Evolutionary conservation across 805 yeast genomes (phyloP), one percentile per base, ranked within the genome.

Genomic region (Hanseniaspora clermontiae): DNA sequence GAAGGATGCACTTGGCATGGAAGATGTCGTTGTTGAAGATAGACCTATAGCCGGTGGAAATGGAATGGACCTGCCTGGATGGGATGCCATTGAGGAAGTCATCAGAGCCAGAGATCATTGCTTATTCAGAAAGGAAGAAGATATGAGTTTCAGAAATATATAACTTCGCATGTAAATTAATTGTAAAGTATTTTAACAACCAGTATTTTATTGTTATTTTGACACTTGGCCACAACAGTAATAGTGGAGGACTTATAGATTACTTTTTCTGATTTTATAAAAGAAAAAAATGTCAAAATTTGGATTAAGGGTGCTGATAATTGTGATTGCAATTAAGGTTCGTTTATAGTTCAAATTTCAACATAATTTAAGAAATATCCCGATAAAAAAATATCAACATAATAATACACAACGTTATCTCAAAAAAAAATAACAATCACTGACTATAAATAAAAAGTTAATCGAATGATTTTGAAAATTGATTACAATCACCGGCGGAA

Each of bases 31-130:
- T 3, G 71, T 85, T 5, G 47, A 59, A 3, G 96, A 87, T 64
- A 75, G 96, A 61, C 51, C 51, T 6, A 27, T 82, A 82, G 34
- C 77, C 83, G 7, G 88, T 34, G 83, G 86, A 0, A 70, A 81
- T n/a, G 97, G 97, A 36, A 82, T 79, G 53, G 97, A 87, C 70
- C 87, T 93, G 49, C 81, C 82, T 3, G 98, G 97, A 4, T 93
- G 98, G 98, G 78, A 80, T 9, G 32, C 51, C 24, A 43, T 47
- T 17, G 53, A 50, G 11, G 32, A 27, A 11, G 32, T 46, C 12
- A 15, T 34, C 17, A 38, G 57, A 38, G 51, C 46, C 11, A 17
- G 36, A 1, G 51, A 27, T 32, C 57, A 53, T 10, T 53, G 57
- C 10, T n/a, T 53, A 17, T 38, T 29, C n/a, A 53, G 43, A 39